A percentile compares a stretch with the other conserved stretches of the same genome.
Conservation (phyloP, 2,329 filamentous ascomycete genomes). For the Colletotrichum eremochloae region DNA sequence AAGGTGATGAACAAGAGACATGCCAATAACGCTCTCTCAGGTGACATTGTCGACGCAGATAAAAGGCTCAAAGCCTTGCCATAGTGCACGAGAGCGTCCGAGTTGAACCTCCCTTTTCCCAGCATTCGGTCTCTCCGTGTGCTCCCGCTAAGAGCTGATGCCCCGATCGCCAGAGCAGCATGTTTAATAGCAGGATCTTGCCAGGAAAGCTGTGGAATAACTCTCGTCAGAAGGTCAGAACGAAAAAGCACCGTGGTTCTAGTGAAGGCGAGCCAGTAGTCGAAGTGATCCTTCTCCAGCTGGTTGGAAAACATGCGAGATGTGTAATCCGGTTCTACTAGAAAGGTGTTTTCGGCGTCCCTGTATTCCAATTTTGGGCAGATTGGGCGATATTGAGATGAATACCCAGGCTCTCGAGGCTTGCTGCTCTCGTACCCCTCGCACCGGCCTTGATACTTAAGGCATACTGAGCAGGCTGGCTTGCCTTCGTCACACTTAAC, state of each 20-base stretch:
- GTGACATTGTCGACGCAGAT: constrained; percentile 50
- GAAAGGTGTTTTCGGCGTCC: background rate
- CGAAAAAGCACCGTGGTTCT: constrained; percentile 11
- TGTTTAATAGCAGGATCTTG: constrained; percentile 48
- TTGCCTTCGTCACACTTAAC: constrained; percentile 32
- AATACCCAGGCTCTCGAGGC: background rate
- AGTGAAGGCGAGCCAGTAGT: constrained; percentile 30
- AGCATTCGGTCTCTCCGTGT: constrained; percentile 20
- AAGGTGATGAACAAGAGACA: constrained; percentile 58
- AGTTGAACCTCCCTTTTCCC: constrained; percentile 44
- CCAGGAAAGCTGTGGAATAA: constrained; percentile 43
- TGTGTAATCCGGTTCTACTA: constrained; percentile 18
- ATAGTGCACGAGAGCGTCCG: constrained; percentile 56
- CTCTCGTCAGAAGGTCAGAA: background rate
- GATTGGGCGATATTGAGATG: background rate
- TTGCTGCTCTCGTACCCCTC: constrained; percentile 8
- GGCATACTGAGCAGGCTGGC: constrained; percentile 22
- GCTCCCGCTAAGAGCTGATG: constrained; percentile 39
- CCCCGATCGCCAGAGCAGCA: constrained; percentile 57
- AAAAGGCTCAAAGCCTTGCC: constrained; percentile 54
- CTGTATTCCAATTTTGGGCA: background rate
- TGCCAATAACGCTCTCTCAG: constrained; percentile 50
- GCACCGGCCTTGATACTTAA: constrained; percentile 32
- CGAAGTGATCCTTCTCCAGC: constrained; percentile 33
- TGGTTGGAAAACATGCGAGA: constrained; percentile 26